Evolutionary conservation across 2,329 filamentous ascomycete genomes (phyloP).

Genomic region (Diaporthe nobilis): DNA sequence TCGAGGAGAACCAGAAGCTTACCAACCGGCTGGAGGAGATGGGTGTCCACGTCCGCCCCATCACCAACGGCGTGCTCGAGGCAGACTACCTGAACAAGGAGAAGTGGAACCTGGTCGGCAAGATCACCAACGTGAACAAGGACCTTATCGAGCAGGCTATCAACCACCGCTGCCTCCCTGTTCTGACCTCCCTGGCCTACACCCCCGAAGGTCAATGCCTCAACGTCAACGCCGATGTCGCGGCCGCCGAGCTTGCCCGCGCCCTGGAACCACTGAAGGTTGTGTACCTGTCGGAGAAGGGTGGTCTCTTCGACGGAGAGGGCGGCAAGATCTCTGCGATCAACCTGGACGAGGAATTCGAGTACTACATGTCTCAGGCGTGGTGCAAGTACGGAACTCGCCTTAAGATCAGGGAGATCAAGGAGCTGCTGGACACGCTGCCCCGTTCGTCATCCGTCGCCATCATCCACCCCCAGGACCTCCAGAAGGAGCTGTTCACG

Average conservation of each 20-base stretch:
- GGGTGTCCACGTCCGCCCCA: conserved; percentile 89
- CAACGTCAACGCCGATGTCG: conserved; percentile 98
- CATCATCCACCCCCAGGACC: conserved; percentile 95
- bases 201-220: conserved; percentile 91
- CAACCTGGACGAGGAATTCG: conserved; percentile 97
- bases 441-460: conserved; percentile 95
- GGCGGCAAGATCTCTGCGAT: conserved; percentile 96
- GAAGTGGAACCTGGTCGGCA: conserved; percentile 95
- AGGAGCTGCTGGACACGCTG: conserved; percentile 89
- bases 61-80: conserved; percentile 90
- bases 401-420: conserved; percentile 98
- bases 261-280: conserved; percentile 95
- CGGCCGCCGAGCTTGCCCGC: conserved; percentile 91
- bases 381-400: conserved; percentile 97
- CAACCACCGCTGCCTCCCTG: conserved; percentile 89
- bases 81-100: conserved; percentile 97
- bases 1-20: conserved; percentile 95
- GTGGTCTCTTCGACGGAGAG: conserved; percentile 93
- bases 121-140: conserved; percentile 94
- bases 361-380: conserved; percentile 90
- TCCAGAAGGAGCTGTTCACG: conserved; percentile 97
- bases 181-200: conserved; percentile 97
- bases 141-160: conserved; percentile 92
- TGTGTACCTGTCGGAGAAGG: conserved; percentile 98
- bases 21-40: conserved; percentile 91